These are phyloP conservation scores for Amorphotheca resinae DNA, from an alignment of 495 filamentous ascomycete genomes.

Conservation along the genomic window DNA sequence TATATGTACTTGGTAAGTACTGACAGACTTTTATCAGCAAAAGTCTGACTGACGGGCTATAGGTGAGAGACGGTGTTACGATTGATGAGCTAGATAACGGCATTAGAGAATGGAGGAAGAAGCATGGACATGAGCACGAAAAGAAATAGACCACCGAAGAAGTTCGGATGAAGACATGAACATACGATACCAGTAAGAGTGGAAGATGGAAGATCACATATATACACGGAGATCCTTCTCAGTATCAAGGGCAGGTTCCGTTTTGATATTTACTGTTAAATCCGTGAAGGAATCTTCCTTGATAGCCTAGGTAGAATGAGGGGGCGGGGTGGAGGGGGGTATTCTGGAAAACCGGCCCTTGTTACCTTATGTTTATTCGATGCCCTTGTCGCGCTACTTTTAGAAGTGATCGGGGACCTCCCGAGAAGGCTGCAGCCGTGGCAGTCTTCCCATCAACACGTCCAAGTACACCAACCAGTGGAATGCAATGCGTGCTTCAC, in stretches of 20 bases:
- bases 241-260: too few relatives aligned
- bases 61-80: conserved; percentile 62
- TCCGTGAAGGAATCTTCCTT: too few relatives aligned
- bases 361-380: too few relatives aligned
- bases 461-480: not conserved
- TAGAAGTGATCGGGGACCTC: too few relatives aligned
- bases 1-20: conserved; percentile 30
- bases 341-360: too few relatives aligned
- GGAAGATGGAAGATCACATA: too few relatives aligned
- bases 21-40: not conserved
- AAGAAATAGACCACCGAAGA: not conserved
- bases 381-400: too few relatives aligned
- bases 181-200: not conserved
- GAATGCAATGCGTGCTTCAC: not conserved
- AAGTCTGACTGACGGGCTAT: conserved; percentile 17
- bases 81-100: conserved; percentile 68
- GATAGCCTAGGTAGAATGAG: too few relatives aligned
- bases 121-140: conserved; percentile 34
- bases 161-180: conserved; percentile 3
- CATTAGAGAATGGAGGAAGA: conserved; percentile 69
- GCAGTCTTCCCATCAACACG: not conserved
- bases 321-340: too few relatives aligned
- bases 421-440: conserved; percentile 1
- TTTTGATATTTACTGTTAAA: too few relatives aligned
- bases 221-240: too few relatives aligned